These are phyloP conservation scores for Arthromyces matolae DNA, from an alignment of 768 basidiomycete genomes.

Conservation along the genomic window DNA sequence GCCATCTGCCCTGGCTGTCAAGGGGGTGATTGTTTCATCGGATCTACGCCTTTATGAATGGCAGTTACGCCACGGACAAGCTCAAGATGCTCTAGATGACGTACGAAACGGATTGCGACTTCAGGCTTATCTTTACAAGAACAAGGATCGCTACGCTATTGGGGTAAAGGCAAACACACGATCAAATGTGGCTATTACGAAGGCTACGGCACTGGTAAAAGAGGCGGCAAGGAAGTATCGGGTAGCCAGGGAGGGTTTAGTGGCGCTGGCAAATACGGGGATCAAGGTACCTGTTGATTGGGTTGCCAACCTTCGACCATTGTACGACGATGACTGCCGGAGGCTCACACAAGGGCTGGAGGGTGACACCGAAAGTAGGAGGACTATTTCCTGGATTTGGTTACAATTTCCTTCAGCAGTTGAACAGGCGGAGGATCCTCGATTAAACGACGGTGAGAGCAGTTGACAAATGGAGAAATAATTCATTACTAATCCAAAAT, in stretches of 20 bases:
- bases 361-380: not conserved
- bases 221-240: not conserved
- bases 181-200: not conserved
- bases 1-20: too few species aligned
- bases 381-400: constrained; percentile 1
- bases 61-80: not conserved
- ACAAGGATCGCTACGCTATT: constrained; percentile 12
- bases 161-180: too few species aligned
- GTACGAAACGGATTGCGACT: constrained; percentile 1
- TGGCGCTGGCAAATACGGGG: not conserved
- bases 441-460: not conserved
- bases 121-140: constrained; percentile 4
- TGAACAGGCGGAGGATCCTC: not conserved
- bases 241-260: not conserved
- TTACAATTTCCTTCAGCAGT: not conserved
- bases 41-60: not conserved
- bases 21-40: not conserved
- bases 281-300: too few species aligned
- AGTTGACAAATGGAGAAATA: not conserved
- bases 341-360: not conserved
- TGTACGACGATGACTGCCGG: not conserved
- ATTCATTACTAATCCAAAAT: not conserved
- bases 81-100: not conserved
- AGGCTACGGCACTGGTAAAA: not conserved
- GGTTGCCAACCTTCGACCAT: not conserved